Percentiles rank a stretch among this genome's conserved stretches.
Evolutionary conservation across 2,329 filamentous ascomycete species (phyloP).

Genomic region (Colletotrichum magnum): DNA sequence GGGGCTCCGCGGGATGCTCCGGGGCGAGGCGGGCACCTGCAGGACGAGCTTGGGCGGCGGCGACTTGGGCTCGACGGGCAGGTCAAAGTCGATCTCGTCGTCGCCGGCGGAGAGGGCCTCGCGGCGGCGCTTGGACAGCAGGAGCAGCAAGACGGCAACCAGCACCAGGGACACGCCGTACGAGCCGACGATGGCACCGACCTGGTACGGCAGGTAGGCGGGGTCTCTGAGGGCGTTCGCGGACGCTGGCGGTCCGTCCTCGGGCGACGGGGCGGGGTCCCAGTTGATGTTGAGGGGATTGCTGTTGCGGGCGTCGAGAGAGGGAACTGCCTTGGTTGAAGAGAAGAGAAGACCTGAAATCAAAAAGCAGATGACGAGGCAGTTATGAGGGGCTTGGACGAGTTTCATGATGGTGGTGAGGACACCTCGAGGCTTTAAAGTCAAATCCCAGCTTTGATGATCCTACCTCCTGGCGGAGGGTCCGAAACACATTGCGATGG

Average conservation of each 20-base stretch:
- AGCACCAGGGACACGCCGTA: conserved; percentile 85
- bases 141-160: conserved; percentile 76
- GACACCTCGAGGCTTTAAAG: conserved; percentile 47
- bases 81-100: conserved; percentile 63
- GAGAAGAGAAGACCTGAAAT: conserved; percentile 44
- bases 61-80: conserved; percentile 42
- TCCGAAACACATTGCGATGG: conserved; percentile 67
- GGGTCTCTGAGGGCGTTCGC: conserved; percentile 67
- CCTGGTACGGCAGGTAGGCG: conserved; percentile 81
- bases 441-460: conserved; percentile 46
- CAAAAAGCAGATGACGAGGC: conserved; percentile 45
- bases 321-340: conserved; percentile 50
- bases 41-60: conserved; percentile 44
- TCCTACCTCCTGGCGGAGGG: conserved; percentile 61
- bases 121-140: conserved; percentile 70
- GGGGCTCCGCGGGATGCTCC: conserved; percentile 44
- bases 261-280: conserved; percentile 70
- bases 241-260: conserved; percentile 73
- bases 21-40: conserved; percentile 43
- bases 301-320: conserved; percentile 45
- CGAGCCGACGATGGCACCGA: conserved; percentile 85
- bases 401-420: conserved; percentile 59
- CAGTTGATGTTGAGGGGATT: conserved; percentile 64
- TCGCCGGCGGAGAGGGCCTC: conserved; percentile 66
- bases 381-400: conserved; percentile 46